Evolutionary conservation across 805 yeast genomes (phyloP).

Genomic region (Lipomyces mesembrius): DNA sequence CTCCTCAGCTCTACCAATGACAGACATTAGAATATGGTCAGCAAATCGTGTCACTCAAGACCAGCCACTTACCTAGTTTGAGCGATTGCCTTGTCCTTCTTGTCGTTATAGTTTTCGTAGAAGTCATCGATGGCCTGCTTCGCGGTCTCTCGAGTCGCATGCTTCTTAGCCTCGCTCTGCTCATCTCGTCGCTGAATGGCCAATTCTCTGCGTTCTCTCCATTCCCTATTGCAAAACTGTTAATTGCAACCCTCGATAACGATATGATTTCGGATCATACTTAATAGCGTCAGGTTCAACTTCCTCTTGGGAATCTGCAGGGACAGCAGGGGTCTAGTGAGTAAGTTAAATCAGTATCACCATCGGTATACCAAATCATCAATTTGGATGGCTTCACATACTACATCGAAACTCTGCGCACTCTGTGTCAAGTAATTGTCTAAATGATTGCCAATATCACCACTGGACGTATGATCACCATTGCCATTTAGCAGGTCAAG

Average conservation of each 20-base stretch:
- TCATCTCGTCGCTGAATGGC: slow-evolving; percentile 83
- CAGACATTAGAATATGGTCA: not conserved
- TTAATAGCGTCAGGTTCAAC: slow-evolving; percentile 35
- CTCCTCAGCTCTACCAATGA: slow-evolving; percentile 55
- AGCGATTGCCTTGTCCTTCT: slow-evolving; percentile 71
- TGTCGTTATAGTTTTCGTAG: slow-evolving; percentile 85
- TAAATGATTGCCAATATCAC: not conserved
- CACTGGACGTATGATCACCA: slow-evolving; percentile 7
- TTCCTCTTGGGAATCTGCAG: slow-evolving; percentile 12
- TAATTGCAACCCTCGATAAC: not conserved
- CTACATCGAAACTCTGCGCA: slow-evolving; percentile 4
- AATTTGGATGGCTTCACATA: not conserved
- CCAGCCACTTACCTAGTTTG: slow-evolving; percentile 51
- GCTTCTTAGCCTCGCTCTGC: slow-evolving; percentile 64
- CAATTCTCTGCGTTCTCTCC: slow-evolving; percentile 80
- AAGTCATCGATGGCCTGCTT: slow-evolving; percentile 85
- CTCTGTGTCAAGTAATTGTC: not conserved
- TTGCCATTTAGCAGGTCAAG: slow-evolving; percentile 35
- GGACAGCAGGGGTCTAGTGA: not conserved
- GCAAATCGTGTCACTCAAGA: not conserved
- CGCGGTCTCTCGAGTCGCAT: slow-evolving; percentile 74
- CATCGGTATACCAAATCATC: not conserved
- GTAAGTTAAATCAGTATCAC: not conserved
- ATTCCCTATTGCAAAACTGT: slow-evolving; percentile 50
- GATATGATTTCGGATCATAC: slow-evolving; percentile 14